phyloP scores from a whole-genome alignment of 352 stramenopile genomes.

The Globisporangium recalcitrans region DNA sequence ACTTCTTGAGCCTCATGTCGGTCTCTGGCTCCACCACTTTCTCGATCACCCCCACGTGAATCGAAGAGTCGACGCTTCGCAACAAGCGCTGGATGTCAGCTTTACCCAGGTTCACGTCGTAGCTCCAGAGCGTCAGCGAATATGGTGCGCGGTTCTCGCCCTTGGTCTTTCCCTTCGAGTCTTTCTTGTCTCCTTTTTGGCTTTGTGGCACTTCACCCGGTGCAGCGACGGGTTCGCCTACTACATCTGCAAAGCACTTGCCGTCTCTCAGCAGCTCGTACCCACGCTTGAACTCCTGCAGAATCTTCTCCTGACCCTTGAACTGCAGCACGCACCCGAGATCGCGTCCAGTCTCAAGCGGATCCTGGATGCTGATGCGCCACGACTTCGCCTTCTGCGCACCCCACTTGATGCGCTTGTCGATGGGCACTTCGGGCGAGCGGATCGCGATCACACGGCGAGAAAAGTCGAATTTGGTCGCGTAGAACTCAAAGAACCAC shows the following conservation, averaged over 20 bases:
- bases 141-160: slow-evolving; percentile 18
- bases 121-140: slow-evolving; percentile 28
- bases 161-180: slow-evolving; percentile 13
- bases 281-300: slow-evolving; percentile 59
- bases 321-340: slow-evolving; percentile 75
- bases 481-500: slow-evolving; percentile 97
- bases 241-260: slow-evolving; percentile 42
- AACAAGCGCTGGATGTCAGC: slow-evolving; percentile 28
- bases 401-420: slow-evolving; percentile 46
- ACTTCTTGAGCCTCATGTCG: slow-evolving; percentile 22
- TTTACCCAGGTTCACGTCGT: slow-evolving; percentile 31
- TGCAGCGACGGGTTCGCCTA: slow-evolving; percentile 17
- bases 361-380: slow-evolving; percentile 85
- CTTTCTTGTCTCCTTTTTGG: slow-evolving; percentile 9
- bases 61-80: slow-evolving; percentile 29
- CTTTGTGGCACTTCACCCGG: background rate
- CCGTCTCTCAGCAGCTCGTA: slow-evolving; percentile 36
- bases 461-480: slow-evolving; percentile 95
- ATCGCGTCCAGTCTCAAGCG: slow-evolving; percentile 72
- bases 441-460: slow-evolving; percentile 92
- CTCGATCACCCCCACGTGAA: slow-evolving; percentile 30
- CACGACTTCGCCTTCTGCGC: slow-evolving; percentile 53
- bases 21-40: slow-evolving; percentile 3
- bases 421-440: slow-evolving; percentile 25
- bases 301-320: slow-evolving; percentile 54